Evolutionary conservation across 441 rosid genomes (phyloP), one percentile per base, ranked within the genome.

Genomic region (Jatropha podagrica): DNA sequence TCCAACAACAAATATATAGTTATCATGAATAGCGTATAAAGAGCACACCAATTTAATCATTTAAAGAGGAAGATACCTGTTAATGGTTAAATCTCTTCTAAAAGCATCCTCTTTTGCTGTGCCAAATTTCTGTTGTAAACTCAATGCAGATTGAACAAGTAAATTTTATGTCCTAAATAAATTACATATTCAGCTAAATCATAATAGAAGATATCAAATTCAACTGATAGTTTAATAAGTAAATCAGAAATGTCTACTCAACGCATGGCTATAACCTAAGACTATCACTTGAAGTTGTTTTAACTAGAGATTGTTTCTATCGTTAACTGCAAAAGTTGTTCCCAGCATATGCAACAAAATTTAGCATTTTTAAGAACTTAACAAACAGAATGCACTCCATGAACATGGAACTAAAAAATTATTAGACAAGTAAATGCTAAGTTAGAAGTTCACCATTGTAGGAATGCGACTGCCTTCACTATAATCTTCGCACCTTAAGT

Each of bases 71-170:
- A 69, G 17, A 66, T 79, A 95, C 99, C 99, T 95, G 84, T 95
- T 95, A 58, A 95, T 95, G 38, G 99, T 95, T 74, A 93, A 85
- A 79, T 95, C 98, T 83, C 98, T 90, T 87, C 99, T 82, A 78
- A 79, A 90, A n/a, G 99, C 99, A 85, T 95, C 99, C 84, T 93
- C 90, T 87, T 93, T 75, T 18, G 99, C 89, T 14, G 98, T 89
- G 75, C 99, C 99, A 85, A 95, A 95, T 83, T 82, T 88, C 99
- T 95, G 83, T 69, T 81, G 61, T 37, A 40, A 15, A 37, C 51
- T 38, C 44, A 63, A 42, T 1, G 18, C 51, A 60, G 1, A 60
- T 23, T 20, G 58, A 69, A 40, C 11, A 69, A 38, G 23, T 27
- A n/a, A 41, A 69, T 17, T 9, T 32, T 42, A 41, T 17, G 52